Base-by-base conservation (phyloP, 179 eudicot genomes). In the Patellifolia procumbens region DNA sequence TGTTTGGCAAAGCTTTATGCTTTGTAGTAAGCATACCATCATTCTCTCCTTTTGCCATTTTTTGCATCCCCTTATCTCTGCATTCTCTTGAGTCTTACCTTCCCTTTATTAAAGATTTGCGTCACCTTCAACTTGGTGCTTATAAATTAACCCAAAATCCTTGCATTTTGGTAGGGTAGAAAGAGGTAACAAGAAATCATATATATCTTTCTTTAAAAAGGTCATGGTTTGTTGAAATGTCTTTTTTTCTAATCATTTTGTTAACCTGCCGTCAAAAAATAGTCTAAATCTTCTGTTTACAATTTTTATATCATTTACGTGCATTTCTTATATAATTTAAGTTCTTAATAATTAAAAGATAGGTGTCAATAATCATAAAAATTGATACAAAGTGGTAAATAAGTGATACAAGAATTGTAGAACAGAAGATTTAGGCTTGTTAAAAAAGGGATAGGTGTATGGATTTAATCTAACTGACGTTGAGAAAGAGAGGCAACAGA, bases 41-140 rank as follows among this genome's bases (percentile, higher is more conserved):
- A 62, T 48, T 42, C 52, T 0, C 11, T 24, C 39, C 37, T 35
- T 73, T 78, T 79, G 7, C 24, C 68, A 24, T 9, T 51, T 35
- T 29, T 37, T 70, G 42, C 73, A 20, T 71, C n/a, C 70, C 58
- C 52, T 73, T 29, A 34, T 46, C 32, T 56, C 3, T 53, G 26
- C 53, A 28, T 29, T 61, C 55, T 35, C 42, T 70, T 39, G 15
- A 58, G 22, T 37, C 49, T 75, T 42, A 20, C 51, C 66, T 61
- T 34, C 37, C 64, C 78, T 85, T 80, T 77, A 55, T 67, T 72
- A 71, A 82, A 80, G 80, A 37, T 39, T 45, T 63, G 76, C 66
- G 81, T 83, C 86, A 83, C 49, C 74, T 55, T 46, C 73, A 69
- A 48, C 17, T 69, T 31, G 59, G 51, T 1, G 13, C 31, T 32